Evolutionary conservation across 2,329 filamentous ascomycete genomes (phyloP).

Genomic region (Penicillium sp.): DNA sequence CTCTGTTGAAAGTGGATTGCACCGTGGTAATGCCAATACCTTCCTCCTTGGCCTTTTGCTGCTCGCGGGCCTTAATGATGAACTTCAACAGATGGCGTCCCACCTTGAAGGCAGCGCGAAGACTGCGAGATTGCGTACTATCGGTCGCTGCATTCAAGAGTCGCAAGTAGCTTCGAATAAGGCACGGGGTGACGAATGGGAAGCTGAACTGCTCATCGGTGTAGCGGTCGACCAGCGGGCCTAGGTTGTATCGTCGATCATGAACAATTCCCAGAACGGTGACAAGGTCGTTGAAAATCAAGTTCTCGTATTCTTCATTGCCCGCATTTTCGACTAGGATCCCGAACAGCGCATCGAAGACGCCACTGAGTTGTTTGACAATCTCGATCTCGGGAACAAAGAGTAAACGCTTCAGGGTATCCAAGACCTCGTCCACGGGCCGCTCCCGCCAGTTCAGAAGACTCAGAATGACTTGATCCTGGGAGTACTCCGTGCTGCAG

Average conservation of each 20-base stretch:
- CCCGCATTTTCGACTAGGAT: constrained; percentile 89
- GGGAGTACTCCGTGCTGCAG: constrained; percentile 91
- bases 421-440: constrained; percentile 67
- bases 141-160: constrained; percentile 81
- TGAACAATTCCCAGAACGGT: constrained; percentile 90
- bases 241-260: constrained; percentile 87
- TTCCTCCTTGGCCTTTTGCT: constrained; percentile 85
- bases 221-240: constrained; percentile 87
- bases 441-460: constrained; percentile 83
- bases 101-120: constrained; percentile 92
- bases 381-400: constrained; percentile 98
- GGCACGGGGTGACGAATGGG: constrained; percentile 82
- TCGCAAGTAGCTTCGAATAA: constrained; percentile 82
- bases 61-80: constrained; percentile 81
- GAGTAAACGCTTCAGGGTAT: constrained; percentile 75
- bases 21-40: constrained; percentile 77
- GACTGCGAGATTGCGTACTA: constrained; percentile 74
- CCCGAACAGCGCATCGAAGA: constrained; percentile 87
- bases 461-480: constrained; percentile 81
- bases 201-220: constrained; percentile 87
- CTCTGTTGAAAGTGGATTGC: constrained; percentile 72
- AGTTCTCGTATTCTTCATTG: constrained; percentile 86
- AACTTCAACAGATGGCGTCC: constrained; percentile 91
- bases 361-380: constrained; percentile 85
- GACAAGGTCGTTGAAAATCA: constrained; percentile 87